Base-by-base conservation (phyloP, 257 asterid species). In the Solanum bulbocastanum region DNA sequence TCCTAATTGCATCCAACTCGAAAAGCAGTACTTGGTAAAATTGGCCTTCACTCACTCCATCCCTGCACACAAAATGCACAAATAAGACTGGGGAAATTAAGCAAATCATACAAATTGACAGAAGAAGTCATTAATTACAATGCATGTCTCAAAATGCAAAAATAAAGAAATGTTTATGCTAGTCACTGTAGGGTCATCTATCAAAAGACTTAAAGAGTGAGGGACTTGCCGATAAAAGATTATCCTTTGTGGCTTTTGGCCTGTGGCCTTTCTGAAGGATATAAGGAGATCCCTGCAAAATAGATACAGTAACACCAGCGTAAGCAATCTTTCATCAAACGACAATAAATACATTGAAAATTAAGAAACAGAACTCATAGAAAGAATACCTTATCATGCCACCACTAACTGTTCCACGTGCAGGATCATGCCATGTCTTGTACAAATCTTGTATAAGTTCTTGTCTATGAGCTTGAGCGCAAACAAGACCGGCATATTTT, bases 381-480 rank as follows among this genome's bases (percentile, higher is more conserved):
- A 25, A 60, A 22, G 23, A 10, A 20, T 75, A 96, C 99, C 99
- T 91, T 89, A 98, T 95, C 99, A 98, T 98, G 93, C 99, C 99
- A 18, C 99, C 99, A 76, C 99, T 96, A 65, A 98, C 95, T 30
- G 95, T 92, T 39, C 99, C 99, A 83, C 99, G 98, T 39, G 90
- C 94, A 32, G 99, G 99, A 88, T 98, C 99, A 5, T 96, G 96
- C 99, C 98, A 98, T 6, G 99, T 96, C 92, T 98, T 96, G 92
- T 95, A 98, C 90, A 98, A 88, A 92, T 98, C 99, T 90, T 98
- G 99, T 68, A 98, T 96, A 49, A 98, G 91, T 87, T 98, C 99
- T 87, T 98, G 99, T 86, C 99, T 91, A 86, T 98, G 99, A 91
- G 99, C 98, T 94, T 98, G 99, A 23, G 99, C 99, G 73, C 99